Percentiles rank a stretch among this genome's conserved stretches.
These are phyloP conservation scores for Sphagnum tenellum DNA, from an alignment of 225 moss, liverwort and hornwort genomes.

Conservation along the genomic window DNA sequence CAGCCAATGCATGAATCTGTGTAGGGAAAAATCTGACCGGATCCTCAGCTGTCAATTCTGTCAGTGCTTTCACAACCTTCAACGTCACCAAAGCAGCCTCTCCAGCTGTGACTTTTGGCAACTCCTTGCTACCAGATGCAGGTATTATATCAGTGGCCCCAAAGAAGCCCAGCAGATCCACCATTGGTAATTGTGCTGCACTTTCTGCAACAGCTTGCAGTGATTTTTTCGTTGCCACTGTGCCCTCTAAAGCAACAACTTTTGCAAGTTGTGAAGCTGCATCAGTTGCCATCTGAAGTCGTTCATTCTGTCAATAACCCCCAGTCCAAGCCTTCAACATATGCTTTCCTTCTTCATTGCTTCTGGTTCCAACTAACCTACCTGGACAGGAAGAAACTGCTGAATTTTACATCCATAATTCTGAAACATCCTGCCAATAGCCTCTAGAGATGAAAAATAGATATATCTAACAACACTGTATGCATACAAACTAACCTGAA, in stretches of 20 bases:
- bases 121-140: slow-evolving; percentile 30
- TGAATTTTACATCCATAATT: too few relatives aligned
- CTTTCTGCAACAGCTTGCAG: slow-evolving; percentile 79
- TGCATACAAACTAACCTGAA: slow-evolving; percentile 43
- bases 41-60: slow-evolving; percentile 89
- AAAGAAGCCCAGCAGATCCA: slow-evolving; percentile 89
- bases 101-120: slow-evolving; percentile 67
- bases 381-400: too few relatives aligned
- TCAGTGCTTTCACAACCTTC: slow-evolving; percentile 83
- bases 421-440: too few relatives aligned
- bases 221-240: slow-evolving; percentile 39
- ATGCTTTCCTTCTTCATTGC: not conserved
- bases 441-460: too few relatives aligned
- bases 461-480: too few relatives aligned
- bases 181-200: slow-evolving; percentile 91
- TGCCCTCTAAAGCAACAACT: slow-evolving; percentile 87
- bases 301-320: slow-evolving; percentile 65
- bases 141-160: slow-evolving; percentile 41
- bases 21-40: slow-evolving; percentile 24
- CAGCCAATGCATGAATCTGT: too few relatives aligned
- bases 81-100: slow-evolving; percentile 81
- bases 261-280: slow-evolving; percentile 89
- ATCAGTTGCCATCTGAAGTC: slow-evolving; percentile 59
- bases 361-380: too few relatives aligned
- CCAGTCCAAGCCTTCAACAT: not conserved